Conservation (phyloP, 805 yeast species). For the Torulaspora franciscae region DNA sequence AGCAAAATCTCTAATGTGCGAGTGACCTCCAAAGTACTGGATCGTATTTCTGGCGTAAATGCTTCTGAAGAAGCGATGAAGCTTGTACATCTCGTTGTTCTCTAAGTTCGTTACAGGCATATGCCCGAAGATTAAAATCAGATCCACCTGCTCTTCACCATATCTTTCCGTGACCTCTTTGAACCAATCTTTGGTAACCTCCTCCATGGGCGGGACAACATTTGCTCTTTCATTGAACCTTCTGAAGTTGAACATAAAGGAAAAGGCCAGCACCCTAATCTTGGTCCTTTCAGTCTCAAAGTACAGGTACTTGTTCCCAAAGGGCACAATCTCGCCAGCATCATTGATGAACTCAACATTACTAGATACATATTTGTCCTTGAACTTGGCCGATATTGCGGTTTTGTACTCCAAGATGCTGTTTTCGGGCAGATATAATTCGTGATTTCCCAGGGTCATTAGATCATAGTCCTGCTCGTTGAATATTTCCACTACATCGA, state of each 20-base stretch:
- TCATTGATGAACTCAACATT: conserved; percentile 58
- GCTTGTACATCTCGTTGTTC: conserved; percentile 33
- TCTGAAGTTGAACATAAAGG: conserved; percentile 73
- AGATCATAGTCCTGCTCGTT: conserved; percentile 65
- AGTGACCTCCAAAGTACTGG: conserved; percentile 92
- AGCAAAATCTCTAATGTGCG: conserved; percentile 83
- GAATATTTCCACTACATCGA: conserved; percentile 56
- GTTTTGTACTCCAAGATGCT: conserved; percentile 60
- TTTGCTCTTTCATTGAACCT: conserved; percentile 54
- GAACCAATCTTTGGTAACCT: conserved; percentile 66
- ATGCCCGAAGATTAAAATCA: conserved; percentile 72
- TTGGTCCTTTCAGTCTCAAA: conserved; percentile 56
- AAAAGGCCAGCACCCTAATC: conserved; percentile 57
- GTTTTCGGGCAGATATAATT: conserved; percentile 64
- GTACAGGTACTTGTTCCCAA: conserved; percentile 63
- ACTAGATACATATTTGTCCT: conserved; percentile 62
- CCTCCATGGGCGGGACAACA: conserved; percentile 54
- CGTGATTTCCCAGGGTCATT: conserved; percentile 87
- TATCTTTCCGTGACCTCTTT: conserved; percentile 36
- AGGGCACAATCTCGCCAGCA: conserved; percentile 46
- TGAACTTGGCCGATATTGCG: conserved; percentile 47
- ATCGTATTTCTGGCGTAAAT: conserved; percentile 59
- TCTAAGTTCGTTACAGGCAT: conserved; percentile 52
- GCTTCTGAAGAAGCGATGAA: conserved; percentile 46
- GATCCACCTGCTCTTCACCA: conserved; percentile 49